phyloP scores from a whole-genome alignment of 139 green algal genomes.

The Picocystis salinarum region DNA sequence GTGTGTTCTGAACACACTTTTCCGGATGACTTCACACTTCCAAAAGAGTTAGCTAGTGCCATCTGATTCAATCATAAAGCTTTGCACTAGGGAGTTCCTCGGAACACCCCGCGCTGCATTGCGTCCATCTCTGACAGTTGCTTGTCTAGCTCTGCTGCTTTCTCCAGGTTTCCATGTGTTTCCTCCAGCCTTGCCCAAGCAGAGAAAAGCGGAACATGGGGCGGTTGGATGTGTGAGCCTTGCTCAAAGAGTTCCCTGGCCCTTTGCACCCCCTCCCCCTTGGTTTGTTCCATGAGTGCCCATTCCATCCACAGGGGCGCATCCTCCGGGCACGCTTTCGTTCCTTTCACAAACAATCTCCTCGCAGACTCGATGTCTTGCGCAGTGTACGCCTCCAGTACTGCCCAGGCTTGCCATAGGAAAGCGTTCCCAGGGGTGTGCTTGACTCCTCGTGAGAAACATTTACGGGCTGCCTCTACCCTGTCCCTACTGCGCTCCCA shows the following conservation, averaged over 20 bases:
- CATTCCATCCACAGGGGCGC: conserved; percentile 52
- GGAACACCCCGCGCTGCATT: no score
- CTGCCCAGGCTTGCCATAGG: conserved; percentile 29
- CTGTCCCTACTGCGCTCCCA: conserved; percentile 31
- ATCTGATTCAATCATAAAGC: no score
- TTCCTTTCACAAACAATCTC: conserved; percentile 22
- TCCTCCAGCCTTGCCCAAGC: conserved; percentile 35
- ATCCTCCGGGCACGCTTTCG: conserved; percentile 24
- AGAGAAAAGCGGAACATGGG: conserved; percentile 35
- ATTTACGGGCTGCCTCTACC: conserved; percentile 16
- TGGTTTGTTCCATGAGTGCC: conserved; percentile 34
- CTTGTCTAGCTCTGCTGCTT: conserved; percentile 14
- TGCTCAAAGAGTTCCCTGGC: conserved; percentile 28
- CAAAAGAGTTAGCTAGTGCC: no score
- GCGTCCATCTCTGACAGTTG: no score
- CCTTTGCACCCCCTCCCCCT: conserved; percentile 8
- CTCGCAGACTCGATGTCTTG: conserved; percentile 10
- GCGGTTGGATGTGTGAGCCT: conserved; percentile 15
- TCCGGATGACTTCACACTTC: no score
- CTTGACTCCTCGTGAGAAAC: conserved; percentile 25
- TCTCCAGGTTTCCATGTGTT: conserved; percentile 7
- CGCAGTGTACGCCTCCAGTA: conserved; percentile 4
- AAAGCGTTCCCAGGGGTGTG: conserved; percentile 34
- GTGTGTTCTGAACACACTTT: no score
- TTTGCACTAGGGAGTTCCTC: no score